Conservation (phyloP, 2,329 filamentous ascomycete species). For the Verticillium tricorpus region DNA sequence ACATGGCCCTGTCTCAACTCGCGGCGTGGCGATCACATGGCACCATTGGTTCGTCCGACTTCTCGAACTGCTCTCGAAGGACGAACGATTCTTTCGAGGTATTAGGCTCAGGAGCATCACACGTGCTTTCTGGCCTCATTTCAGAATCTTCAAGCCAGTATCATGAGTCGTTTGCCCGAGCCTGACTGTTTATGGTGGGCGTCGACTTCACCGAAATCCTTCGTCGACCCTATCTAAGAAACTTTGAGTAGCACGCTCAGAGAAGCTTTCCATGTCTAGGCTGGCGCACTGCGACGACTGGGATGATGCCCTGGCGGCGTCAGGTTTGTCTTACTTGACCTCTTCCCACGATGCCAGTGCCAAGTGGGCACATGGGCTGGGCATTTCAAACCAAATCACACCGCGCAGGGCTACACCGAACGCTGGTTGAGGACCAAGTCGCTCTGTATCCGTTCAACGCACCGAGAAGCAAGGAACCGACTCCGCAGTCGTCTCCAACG, state of each 20-base stretch:
- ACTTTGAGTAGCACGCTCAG: too few relatives aligned
- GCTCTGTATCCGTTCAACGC: too few relatives aligned
- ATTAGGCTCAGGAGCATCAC: neutral
- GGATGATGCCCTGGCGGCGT: too few relatives aligned
- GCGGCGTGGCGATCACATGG: neutral
- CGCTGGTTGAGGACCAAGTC: neutral
- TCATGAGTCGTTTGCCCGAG: too few relatives aligned
- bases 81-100: too few relatives aligned
- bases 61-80: neutral
- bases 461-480: too few relatives aligned
- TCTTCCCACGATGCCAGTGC: neutral
- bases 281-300: too few relatives aligned
- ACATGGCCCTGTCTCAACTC: neutral
- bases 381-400: neutral
- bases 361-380: neutral
- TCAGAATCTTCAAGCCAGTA: neutral
- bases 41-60: neutral
- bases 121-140: neutral
- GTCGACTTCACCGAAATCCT: too few relatives aligned
- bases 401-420: neutral
- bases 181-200: too few relatives aligned
- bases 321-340: neutral
- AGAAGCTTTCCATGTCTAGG: too few relatives aligned
- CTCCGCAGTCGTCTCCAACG: neutral
- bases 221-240: too few relatives aligned